Evolutionary conservation across 148 eudicot species (phyloP).

Genomic region (Silene conica): DNA sequence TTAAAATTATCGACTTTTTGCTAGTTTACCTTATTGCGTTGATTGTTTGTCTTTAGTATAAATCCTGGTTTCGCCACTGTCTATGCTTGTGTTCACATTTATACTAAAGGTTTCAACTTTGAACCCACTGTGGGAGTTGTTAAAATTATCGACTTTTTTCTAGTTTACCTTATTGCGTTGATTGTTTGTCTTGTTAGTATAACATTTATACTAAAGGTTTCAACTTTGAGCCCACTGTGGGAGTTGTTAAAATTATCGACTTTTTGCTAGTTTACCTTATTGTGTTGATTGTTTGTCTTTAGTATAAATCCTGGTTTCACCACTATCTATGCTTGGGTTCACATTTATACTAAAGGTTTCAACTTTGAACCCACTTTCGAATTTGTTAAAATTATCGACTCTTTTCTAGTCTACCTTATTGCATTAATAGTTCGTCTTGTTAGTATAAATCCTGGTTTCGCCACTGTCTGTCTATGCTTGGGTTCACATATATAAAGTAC

Average conservation of each 20-base stretch:
- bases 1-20: background rate
- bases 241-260: background rate
- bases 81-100: too few relatives aligned
- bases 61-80: background rate
- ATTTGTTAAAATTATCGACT: background rate
- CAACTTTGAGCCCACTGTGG: too few relatives aligned
- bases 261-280: background rate
- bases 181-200: background rate
- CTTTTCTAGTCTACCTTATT: background rate
- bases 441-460: too few relatives aligned
- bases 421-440: too few relatives aligned
- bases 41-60: background rate
- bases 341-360: constrained; percentile 49
- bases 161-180: background rate
- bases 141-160: background rate
- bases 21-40: background rate
- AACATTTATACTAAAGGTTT: background rate
- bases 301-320: background rate
- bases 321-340: too few relatives aligned
- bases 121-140: background rate
- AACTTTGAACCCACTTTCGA: too few relatives aligned
- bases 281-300: background rate
- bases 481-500: too few relatives aligned
- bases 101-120: too few relatives aligned
- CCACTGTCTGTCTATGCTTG: background rate